A percentile compares a stretch with the other conserved stretches of the same genome.
These are phyloP conservation scores for Salix purpurea DNA, from an alignment of 345 rosid species.

Conservation along the genomic window DNA sequence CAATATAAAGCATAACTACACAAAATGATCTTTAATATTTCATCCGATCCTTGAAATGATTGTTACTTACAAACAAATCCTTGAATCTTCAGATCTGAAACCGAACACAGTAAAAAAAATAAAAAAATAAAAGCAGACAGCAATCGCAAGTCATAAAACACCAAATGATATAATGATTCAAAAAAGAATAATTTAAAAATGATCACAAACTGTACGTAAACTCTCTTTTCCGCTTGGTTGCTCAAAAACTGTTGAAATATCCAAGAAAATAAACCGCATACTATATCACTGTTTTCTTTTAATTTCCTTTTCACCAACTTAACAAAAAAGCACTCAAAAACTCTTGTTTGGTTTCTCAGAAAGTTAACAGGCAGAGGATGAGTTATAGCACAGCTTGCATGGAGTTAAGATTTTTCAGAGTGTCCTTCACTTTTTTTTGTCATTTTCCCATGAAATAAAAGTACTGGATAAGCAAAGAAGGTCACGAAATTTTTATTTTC, in stretches of 20 bases:
- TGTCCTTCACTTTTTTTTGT: slow-evolving; percentile 2
- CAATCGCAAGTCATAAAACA: background rate
- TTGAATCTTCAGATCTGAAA: slow-evolving; percentile 52
- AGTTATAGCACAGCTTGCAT: background rate
- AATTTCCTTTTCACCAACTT: background rate
- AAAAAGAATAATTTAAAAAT: background rate
- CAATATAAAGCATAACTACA: background rate
- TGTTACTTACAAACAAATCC: slow-evolving; percentile 8
- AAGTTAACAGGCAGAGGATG: slow-evolving; percentile 18
- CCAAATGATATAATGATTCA: background rate
- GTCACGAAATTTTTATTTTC: no score
- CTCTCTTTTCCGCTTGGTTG: slow-evolving; percentile 13
- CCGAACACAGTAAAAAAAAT: slow-evolving; percentile 13
- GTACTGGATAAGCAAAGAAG: background rate
- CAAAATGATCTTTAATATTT: background rate
- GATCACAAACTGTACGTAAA: background rate
- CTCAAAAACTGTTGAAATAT: slow-evolving; percentile 17
- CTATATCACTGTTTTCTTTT: background rate
- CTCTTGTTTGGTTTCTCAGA: background rate
- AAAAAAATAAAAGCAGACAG: background rate
- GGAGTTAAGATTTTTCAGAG: background rate
- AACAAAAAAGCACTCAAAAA: slow-evolving; percentile 17
- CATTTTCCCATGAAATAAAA: slow-evolving; percentile 21
- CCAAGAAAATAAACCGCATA: slow-evolving; percentile 13
- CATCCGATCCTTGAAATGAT: slow-evolving; percentile 11